Evolutionary conservation across 352 stramenopile species (phyloP).

Genomic region (Phytophthora boehmeriae): DNA sequence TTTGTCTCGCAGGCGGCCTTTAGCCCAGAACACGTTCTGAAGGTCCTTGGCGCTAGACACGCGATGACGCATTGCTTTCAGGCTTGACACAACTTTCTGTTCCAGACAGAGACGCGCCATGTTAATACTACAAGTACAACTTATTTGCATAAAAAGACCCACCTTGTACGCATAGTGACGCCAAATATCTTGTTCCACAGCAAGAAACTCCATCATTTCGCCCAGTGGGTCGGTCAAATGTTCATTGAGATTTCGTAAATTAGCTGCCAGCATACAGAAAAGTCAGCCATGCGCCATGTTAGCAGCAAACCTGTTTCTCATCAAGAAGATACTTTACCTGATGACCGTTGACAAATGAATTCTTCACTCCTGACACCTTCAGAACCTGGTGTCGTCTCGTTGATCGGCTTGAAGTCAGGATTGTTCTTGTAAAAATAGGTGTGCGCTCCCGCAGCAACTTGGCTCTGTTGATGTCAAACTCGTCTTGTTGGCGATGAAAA

Average conservation of each 20-base stretch:
- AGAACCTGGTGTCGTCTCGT: conserved; percentile 30
- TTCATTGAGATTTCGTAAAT: conserved; percentile 74
- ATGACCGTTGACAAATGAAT: conserved; percentile 79
- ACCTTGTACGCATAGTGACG: conserved; percentile 86
- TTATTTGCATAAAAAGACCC: too few species aligned
- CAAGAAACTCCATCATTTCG: conserved; percentile 82
- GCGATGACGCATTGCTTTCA: conserved; percentile 68
- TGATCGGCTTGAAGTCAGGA: conserved; percentile 60
- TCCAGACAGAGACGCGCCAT: neutral
- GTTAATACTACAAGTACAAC: too few species aligned
- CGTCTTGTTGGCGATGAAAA: conserved; percentile 45
- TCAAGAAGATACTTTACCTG: conserved; percentile 41
- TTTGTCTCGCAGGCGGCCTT: conserved; percentile 71
- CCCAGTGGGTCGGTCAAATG: conserved; percentile 79
- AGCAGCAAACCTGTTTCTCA: neutral
- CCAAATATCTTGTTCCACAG: conserved; percentile 79
- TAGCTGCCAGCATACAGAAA: conserved; percentile 38
- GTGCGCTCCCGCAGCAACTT: conserved; percentile 63
- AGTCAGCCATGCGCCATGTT: neutral
- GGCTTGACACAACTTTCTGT: conserved; percentile 73
- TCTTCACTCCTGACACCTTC: conserved; percentile 54
- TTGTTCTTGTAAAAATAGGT: conserved; percentile 82
- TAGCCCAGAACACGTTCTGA: conserved; percentile 67
- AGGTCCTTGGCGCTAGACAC: conserved; percentile 69
- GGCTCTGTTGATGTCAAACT: conserved; percentile 52